These are phyloP conservation scores for Pythium scleroteichum DNA, from an alignment of 352 stramenopile genomes.

Conservation along the genomic window DNA sequence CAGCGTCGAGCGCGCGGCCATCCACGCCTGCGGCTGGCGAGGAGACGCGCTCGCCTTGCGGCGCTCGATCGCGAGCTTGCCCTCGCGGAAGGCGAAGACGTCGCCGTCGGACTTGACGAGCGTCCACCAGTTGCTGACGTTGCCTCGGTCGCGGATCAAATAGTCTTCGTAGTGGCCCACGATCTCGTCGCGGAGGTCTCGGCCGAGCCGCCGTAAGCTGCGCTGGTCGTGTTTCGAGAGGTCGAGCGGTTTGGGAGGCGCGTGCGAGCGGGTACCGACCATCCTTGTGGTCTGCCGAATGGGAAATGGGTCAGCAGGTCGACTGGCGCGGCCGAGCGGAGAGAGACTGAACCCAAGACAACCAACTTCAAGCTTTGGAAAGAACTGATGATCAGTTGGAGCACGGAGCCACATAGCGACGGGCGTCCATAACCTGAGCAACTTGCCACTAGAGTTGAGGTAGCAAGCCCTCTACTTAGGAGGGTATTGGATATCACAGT, in stretches of 20 bases:
- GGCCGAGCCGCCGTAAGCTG: background rate
- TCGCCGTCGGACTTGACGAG: slow-evolving; percentile 37
- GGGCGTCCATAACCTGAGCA: no score
- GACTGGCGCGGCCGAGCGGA: no score
- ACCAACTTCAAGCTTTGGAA: no score
- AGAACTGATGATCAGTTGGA: no score
- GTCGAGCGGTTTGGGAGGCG: background rate
- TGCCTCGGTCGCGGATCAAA: background rate
- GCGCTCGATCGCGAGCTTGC: slow-evolving; percentile 7
- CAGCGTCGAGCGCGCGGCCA: background rate
- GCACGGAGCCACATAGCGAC: no score
- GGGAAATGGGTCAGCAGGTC: no score
- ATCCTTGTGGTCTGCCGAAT: no score
- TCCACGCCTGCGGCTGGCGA: slow-evolving; percentile 6
- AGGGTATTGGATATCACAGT: no score
- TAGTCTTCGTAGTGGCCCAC: slow-evolving; percentile 33
- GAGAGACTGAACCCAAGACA: no score
- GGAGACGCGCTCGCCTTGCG: background rate
- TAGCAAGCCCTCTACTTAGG: no score
- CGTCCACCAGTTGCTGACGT: slow-evolving; percentile 46
- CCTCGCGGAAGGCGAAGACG: slow-evolving; percentile 39
- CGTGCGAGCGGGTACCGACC: no score
- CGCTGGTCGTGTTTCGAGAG: background rate
- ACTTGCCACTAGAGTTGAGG: no score
- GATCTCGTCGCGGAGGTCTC: slow-evolving; percentile 23